phyloP scores from a whole-genome alignment of 139 green algal species.

The Ulvella scutata region DNA sequence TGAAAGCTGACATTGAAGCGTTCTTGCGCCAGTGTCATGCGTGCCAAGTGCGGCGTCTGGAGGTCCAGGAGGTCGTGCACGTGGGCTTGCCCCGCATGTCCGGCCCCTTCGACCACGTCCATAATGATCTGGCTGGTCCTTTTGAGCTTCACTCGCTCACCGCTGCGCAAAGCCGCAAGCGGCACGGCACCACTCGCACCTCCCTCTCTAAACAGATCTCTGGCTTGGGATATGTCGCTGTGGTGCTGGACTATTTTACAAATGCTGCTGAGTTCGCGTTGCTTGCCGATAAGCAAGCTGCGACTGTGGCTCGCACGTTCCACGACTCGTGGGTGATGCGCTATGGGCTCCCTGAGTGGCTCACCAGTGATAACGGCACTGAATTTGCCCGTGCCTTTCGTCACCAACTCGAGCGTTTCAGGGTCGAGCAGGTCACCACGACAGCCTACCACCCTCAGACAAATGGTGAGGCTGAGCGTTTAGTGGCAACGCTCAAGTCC shows the following conservation, averaged over 20 bases:
- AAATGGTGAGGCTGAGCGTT: conserved; percentile 3
- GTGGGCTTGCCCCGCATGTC: not conserved
- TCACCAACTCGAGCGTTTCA: not conserved
- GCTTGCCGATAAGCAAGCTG: too few relatives aligned
- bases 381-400: not conserved
- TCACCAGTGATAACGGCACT: not conserved
- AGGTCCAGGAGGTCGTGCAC: not conserved
- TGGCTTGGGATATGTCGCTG: not conserved
- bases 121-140: not conserved
- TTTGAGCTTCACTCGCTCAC: not conserved
- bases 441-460: not conserved
- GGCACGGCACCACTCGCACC: too few relatives aligned
- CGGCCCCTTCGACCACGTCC: not conserved
- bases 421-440: not conserved
- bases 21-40: not conserved
- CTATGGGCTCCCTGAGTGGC: too few relatives aligned
- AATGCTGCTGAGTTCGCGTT: not conserved
- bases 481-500: not conserved
- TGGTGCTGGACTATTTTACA: not conserved
- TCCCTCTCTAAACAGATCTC: too few relatives aligned
- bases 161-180: too few relatives aligned
- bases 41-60: not conserved
- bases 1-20: not conserved
- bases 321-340: not conserved
- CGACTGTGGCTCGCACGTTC: not conserved